phyloP scores from a whole-genome alignment of 1,139 yeast genomes.

The Suhomyces terraborum region DNA sequence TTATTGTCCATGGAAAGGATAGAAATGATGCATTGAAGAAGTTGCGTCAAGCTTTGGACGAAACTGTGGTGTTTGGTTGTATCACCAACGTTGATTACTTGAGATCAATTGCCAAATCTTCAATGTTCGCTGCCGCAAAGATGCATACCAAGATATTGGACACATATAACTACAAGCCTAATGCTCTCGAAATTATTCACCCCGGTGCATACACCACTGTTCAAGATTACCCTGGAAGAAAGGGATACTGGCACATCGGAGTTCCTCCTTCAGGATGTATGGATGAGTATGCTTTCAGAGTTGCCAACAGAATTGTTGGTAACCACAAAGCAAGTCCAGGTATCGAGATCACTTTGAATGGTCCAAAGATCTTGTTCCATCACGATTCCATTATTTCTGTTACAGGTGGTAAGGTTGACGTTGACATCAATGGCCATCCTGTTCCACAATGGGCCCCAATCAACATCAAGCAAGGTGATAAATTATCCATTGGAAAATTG shows the following conservation, averaged over 20 bases:
- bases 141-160: constrained; percentile 89
- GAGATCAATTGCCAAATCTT: constrained; percentile 78
- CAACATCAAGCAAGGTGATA: constrained; percentile 69
- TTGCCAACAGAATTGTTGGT: constrained; percentile 90
- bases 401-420: constrained; percentile 78
- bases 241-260: constrained; percentile 84
- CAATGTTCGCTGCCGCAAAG: constrained; percentile 79
- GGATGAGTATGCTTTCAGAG: constrained; percentile 88
- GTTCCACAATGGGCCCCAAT: constrained; percentile 69
- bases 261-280: constrained; percentile 99
- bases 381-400: constrained; percentile 74
- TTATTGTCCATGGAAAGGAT: constrained; percentile 89
- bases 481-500: constrained; percentile 77
- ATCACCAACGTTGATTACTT: constrained; percentile 87
- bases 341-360: constrained; percentile 82
- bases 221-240: constrained; percentile 95
- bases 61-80: constrained; percentile 87
- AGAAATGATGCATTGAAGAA: constrained; percentile 80
- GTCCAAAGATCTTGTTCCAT: constrained; percentile 85
- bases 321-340: constrained; percentile 82
- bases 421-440: constrained; percentile 63
- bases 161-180: constrained; percentile 74
- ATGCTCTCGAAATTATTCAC: constrained; percentile 76
- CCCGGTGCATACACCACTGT: constrained; percentile 97
- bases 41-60: constrained; percentile 77